Conservation (phyloP, 345 rosid genomes). For the Turritis glabra region DNA sequence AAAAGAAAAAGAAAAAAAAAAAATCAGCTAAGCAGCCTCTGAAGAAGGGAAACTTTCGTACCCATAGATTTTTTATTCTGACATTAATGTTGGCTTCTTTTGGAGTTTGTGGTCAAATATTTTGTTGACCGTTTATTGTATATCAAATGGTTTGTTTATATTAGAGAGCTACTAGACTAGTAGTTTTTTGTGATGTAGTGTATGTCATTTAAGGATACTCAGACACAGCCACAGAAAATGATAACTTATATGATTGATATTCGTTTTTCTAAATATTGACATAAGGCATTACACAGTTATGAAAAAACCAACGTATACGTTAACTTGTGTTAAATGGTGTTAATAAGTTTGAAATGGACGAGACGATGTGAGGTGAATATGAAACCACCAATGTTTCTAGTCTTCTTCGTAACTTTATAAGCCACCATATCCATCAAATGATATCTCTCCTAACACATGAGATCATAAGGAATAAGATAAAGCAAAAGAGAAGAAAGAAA, state of each 20-base stretch:
- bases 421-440: conserved; percentile 8
- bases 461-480: neutral
- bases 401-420: conserved; percentile 11
- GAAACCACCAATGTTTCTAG: neutral
- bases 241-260: neutral
- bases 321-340: conserved; percentile 2
- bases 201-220: neutral
- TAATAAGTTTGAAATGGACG: neutral
- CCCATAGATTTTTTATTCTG: conserved; percentile 16
- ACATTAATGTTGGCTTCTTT: conserved; percentile 9
- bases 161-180: neutral
- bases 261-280: neutral
- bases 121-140: conserved; percentile 12
- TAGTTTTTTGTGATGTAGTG: neutral
- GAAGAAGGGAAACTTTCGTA: conserved; percentile 26
- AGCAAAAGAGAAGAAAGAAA: neutral
- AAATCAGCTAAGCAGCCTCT: conserved; percentile 21
- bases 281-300: neutral
- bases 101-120: conserved; percentile 18
- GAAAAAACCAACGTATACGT: neutral
- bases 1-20: neutral
- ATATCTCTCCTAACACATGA: conserved; percentile 17
- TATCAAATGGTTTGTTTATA: neutral
- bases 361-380: neutral
- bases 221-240: too few species aligned